phyloP scores from a whole-genome alignment of 257 asterid species.

The Solanum piurae region DNA sequence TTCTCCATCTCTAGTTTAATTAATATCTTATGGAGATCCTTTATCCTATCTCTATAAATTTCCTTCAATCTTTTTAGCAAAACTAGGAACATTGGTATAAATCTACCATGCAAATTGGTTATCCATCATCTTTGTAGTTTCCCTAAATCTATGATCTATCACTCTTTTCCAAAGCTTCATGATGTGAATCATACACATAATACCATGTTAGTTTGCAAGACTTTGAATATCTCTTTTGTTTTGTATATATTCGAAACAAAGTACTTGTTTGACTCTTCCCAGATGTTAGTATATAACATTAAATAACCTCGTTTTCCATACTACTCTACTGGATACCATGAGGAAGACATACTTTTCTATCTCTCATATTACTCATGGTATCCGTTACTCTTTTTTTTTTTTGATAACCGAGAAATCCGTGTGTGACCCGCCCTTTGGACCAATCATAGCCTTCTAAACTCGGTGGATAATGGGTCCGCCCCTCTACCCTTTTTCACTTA shows the following conservation, averaged over 20 bases:
- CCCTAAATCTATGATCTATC: not conserved
- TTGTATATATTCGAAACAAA: not conserved
- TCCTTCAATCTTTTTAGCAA: not conserved
- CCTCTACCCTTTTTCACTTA: too few relatives aligned
- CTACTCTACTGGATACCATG: not conserved
- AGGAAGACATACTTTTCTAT: not conserved
- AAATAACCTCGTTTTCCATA: not conserved
- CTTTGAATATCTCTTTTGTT: not conserved
- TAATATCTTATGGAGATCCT: not conserved
- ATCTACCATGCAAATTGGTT: not conserved
- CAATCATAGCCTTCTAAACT: too few relatives aligned
- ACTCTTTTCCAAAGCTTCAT: not conserved
- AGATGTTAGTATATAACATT: not conserved
- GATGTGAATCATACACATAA: not conserved
- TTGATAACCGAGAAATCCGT: too few relatives aligned
- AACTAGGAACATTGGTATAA: not conserved
- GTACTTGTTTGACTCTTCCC: not conserved
- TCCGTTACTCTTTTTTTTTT: not conserved
- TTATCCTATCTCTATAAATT: not conserved
- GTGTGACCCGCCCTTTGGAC: too few relatives aligned
- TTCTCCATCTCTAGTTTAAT: not conserved
- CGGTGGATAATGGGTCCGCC: too few relatives aligned
- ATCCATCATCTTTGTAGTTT: not conserved
- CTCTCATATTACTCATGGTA: not conserved
- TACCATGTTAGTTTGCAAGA: not conserved